Conservation (phyloP, 257 asterid genomes). For the Catharanthus roseus region DNA sequence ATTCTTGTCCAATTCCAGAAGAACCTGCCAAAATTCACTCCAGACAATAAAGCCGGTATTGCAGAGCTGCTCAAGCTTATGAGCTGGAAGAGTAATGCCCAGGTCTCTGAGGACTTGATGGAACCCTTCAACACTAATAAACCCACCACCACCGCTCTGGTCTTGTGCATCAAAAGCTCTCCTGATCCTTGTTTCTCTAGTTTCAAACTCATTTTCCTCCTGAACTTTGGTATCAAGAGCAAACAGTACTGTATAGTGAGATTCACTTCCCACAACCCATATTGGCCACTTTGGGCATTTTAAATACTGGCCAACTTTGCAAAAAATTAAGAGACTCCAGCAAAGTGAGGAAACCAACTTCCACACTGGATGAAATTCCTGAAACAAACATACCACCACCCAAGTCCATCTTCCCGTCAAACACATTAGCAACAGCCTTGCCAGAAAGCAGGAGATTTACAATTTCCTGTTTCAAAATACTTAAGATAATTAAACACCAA, state of each 20-base stretch:
- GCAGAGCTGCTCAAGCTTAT: slow-evolving; percentile 63
- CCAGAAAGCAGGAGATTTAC: slow-evolving; percentile 94
- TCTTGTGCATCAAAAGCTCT: slow-evolving; percentile 90
- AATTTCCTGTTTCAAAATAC: slow-evolving; percentile 60
- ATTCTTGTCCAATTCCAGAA: slow-evolving; percentile 71
- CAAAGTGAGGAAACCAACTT: slow-evolving; percentile 92
- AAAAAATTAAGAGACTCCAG: slow-evolving; percentile 85
- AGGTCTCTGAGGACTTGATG: slow-evolving; percentile 69
- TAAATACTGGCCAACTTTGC: slow-evolving; percentile 81
- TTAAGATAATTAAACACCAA: not conserved
- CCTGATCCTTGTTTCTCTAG: slow-evolving; percentile 69
- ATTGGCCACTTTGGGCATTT: slow-evolving; percentile 97
- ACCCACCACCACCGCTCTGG: slow-evolving; percentile 99
- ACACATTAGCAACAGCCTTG: slow-evolving; percentile 77
- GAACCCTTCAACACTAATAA: slow-evolving; percentile 84
- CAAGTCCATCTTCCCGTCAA: slow-evolving; percentile 88
- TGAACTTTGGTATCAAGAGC: slow-evolving; percentile 83
- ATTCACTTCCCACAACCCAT: slow-evolving; percentile 99
- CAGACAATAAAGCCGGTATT: slow-evolving; percentile 76
- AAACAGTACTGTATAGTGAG: slow-evolving; percentile 88
- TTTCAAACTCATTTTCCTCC: slow-evolving; percentile 81
- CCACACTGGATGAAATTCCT: slow-evolving; percentile 78
- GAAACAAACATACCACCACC: slow-evolving; percentile 94
- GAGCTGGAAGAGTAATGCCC: slow-evolving; percentile 53
- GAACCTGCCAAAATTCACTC: slow-evolving; percentile 94